Evolutionary conservation across 2,329 filamentous ascomycete genomes (phyloP).

Genomic region (Colletotrichum godetiae): DNA sequence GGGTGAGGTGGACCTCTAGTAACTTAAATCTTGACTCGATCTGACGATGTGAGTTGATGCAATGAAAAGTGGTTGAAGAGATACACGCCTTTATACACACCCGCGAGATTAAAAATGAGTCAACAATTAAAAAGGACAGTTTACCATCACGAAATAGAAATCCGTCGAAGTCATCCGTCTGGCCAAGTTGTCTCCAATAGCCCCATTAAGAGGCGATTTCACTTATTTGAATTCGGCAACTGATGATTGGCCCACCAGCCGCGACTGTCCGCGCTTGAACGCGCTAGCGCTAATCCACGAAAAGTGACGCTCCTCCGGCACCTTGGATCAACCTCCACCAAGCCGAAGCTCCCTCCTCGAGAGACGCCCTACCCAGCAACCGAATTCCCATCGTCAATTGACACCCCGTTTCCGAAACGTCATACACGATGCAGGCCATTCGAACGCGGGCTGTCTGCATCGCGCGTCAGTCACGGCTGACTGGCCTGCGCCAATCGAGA

Average conservation of each 20-base stretch:
- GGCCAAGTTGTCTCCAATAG: constrained; percentile 34
- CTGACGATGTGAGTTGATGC: neutral
- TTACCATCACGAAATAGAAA: constrained; percentile 32
- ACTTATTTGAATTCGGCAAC: constrained; percentile 37
- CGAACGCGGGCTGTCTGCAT: constrained; percentile 49
- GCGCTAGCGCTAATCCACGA: constrained; percentile 24
- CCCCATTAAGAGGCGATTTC: constrained; percentile 26
- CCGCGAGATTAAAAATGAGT: constrained; percentile 19
- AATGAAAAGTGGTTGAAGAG: neutral
- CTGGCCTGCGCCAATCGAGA: constrained; percentile 51
- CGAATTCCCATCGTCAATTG: constrained; percentile 27
- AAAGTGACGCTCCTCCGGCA: constrained; percentile 31
- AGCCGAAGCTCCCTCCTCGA: constrained; percentile 28
- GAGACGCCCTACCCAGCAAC: constrained; percentile 5
- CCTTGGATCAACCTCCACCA: constrained; percentile 29
- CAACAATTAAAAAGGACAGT: constrained; percentile 34
- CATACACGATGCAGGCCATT: constrained; percentile 49
- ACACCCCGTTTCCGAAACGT: constrained; percentile 17
- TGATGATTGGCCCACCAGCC: constrained; percentile 19
- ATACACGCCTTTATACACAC: neutral
- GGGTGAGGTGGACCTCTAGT: neutral
- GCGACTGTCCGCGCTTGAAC: neutral
- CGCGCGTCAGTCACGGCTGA: constrained; percentile 50
- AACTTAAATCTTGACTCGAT: neutral
- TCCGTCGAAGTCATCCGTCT: constrained; percentile 27